Evolutionary conservation across 441 rosid genomes (phyloP), one percentile per base, ranked within the genome.

Genomic region (Raphanus hybrid): DNA sequence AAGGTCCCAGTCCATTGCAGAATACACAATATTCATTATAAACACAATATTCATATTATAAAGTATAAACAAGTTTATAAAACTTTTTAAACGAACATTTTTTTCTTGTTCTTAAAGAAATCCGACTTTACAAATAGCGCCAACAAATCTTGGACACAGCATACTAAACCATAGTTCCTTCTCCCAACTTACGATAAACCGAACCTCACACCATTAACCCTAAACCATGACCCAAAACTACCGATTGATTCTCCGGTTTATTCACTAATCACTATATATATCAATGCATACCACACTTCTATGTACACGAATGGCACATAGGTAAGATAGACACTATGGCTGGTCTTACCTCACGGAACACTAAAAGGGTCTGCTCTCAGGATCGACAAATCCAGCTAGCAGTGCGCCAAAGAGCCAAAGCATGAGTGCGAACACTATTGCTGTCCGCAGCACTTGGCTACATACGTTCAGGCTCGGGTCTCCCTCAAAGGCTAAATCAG

Each of bases 381-480:
- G 87, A 80, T 95, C 89, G 71, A 4, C 34, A 8, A 92, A 29
- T 75, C 92, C 92, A 1, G 86, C 86, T 64, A 90, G 68, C 35
- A 91, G 41, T 15, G 90, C 94, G 7, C 88, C 29, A 0, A 89
- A 73, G 73, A 79, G 80, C 85, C 91, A 90, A 39, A 87, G 62
- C 88, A 94, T 94, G 67, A 94, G 89, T 60, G 89, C 45, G 65
- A 88, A 83, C 64, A 91, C 81, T 67, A 90, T 75, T 16, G 87
- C 89, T 70, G 88, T 88, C 82, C 90, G 87, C 58, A 90, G 62
- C 48, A 87, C 80, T 50, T 86, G 84, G 78, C 84, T 83, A 84
- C 90, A 95, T 73, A 63, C 81, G 37, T 72, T 86, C 37, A 41
- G 39, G 77, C 71, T 73, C 63, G 75, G 34, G 67, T 84, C 85